These are phyloP conservation scores for Astragalus glycyphyllos DNA, from an alignment of 306 rosid species.

Conservation along the genomic window DNA sequence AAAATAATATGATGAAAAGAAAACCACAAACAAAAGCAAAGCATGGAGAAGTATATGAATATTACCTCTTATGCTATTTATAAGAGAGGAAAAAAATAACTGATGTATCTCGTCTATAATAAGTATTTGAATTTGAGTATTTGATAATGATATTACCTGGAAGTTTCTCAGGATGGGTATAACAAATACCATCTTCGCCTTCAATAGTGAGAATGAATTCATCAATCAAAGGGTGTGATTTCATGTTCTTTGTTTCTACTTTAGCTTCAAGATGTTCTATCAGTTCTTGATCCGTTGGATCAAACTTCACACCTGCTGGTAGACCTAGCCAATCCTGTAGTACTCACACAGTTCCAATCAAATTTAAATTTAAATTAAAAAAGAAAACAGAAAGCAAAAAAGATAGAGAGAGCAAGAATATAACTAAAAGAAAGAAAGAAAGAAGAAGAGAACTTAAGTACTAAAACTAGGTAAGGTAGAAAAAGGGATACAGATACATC, in stretches of 20 bases:
- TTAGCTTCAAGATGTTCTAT: conserved; percentile 98
- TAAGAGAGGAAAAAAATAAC: too few relatives aligned
- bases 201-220: conserved; percentile 97
- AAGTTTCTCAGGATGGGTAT: conserved; percentile 99
- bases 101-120: too few relatives aligned
- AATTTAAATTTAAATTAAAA: conserved; percentile 34
- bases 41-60: too few relatives aligned
- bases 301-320: conserved; percentile 99
- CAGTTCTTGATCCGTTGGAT: conserved; percentile 98
- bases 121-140: not conserved
- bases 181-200: conserved; percentile 99
- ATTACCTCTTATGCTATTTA: too few relatives aligned
- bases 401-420: not conserved
- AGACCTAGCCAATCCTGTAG: conserved; percentile 95
- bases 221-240: conserved; percentile 96
- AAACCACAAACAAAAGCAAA: too few relatives aligned
- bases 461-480: conserved; percentile 1
- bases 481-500: conserved; percentile 22
- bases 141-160: conserved; percentile 63
- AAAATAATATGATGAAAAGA: too few relatives aligned
- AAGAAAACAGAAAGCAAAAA: conserved; percentile 30
- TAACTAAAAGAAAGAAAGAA: not conserved
- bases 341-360: conserved; percentile 21
- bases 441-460: conserved; percentile 35
- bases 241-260: conserved; percentile 78